phyloP scores from a whole-genome alignment of 2,329 filamentous ascomycete genomes.

The Alternaria sp. region DNA sequence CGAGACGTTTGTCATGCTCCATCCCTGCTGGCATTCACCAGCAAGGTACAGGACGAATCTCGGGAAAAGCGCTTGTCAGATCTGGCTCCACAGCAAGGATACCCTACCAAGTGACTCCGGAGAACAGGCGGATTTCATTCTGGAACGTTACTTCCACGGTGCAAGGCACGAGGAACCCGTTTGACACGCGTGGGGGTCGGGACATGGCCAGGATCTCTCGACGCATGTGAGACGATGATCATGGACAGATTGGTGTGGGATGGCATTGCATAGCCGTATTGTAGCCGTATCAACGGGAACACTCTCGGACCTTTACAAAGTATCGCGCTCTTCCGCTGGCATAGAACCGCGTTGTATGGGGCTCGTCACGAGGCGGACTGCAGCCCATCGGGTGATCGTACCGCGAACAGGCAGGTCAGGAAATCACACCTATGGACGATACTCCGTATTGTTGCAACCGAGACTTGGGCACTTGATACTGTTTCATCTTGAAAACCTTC shows the following conservation, averaged over 20 bases:
- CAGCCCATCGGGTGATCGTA: background rate
- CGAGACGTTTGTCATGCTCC: background rate
- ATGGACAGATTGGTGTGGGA: background rate
- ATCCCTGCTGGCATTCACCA: background rate
- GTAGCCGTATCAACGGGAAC: background rate
- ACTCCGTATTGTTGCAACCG: too few relatives aligned
- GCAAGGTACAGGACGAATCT: conserved; percentile 1
- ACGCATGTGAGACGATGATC: background rate
- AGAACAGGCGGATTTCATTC: background rate
- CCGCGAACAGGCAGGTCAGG: background rate
- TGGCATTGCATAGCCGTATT: background rate
- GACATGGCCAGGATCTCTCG: background rate
- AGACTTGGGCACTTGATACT: background rate
- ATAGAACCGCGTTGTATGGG: background rate
- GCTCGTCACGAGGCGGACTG: background rate
- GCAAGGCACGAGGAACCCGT: background rate
- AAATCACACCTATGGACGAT: background rate
- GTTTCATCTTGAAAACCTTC: background rate
- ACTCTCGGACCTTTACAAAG: background rate
- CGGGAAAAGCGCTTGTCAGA: background rate
- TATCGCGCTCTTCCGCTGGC: background rate
- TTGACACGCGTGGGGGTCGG: background rate
- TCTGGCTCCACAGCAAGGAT: background rate
- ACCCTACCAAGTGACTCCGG: background rate
- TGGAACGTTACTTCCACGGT: conserved; percentile 2